A percentile compares a stretch with the other conserved stretches of the same genome.
Evolutionary conservation across 345 rosid species (phyloP).

Genomic region (Streptanthus diversifolius): DNA sequence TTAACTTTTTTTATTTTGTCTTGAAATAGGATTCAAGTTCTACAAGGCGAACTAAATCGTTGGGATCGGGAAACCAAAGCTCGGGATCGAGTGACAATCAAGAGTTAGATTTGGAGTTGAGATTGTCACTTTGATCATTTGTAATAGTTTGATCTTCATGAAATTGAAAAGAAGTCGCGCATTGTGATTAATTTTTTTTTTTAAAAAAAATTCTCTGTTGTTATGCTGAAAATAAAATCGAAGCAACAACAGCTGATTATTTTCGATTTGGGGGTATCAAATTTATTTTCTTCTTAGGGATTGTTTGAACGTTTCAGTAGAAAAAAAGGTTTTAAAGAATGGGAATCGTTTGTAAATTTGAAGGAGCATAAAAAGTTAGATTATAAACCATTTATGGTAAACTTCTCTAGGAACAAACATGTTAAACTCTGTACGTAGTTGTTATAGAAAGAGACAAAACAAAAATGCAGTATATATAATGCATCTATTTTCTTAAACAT

Average conservation of each 20-base stretch:
- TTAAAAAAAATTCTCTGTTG: conserved; percentile 2
- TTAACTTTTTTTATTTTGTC: background rate
- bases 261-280: conserved; percentile 1
- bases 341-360: background rate
- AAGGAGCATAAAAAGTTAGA: background rate
- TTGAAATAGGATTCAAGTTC: conserved; percentile 38
- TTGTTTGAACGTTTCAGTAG: background rate
- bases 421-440: too few relatives aligned
- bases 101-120: conserved; percentile 90
- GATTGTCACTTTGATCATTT: conserved; percentile 50
- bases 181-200: conserved; percentile 10
- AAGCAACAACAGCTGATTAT: conserved; percentile 11
- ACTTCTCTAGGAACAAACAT: too few relatives aligned
- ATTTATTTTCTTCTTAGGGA: background rate
- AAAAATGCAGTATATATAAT: too few relatives aligned
- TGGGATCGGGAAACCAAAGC: conserved; percentile 62
- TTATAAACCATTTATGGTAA: too few relatives aligned
- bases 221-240: background rate
- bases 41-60: conserved; percentile 37
- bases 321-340: background rate
- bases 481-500: too few relatives aligned
- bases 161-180: background rate
- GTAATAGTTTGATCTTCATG: background rate
- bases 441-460: too few relatives aligned
- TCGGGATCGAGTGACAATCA: conserved; percentile 58